A percentile compares a stretch with the other conserved stretches of the same genome.
Evolutionary conservation across 1,284 basidiomycete species (phyloP).

Genomic region (Ustilago xerochloae): DNA sequence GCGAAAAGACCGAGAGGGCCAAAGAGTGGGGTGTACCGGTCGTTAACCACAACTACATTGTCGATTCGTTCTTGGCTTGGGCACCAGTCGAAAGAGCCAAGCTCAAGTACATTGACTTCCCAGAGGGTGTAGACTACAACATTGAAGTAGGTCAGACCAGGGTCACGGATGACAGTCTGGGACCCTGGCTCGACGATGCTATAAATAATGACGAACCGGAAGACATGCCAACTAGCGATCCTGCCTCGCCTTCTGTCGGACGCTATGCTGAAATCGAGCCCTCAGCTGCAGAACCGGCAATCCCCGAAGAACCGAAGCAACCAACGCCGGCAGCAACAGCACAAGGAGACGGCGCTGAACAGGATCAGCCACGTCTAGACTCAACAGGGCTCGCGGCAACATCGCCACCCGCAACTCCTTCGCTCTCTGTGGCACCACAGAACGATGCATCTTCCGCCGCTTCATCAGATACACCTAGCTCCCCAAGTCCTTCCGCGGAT

Average conservation of each 20-base stretch:
- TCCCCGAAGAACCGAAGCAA: not conserved
- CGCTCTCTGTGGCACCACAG: slow-evolving; percentile 4
- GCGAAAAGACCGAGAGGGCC: slow-evolving; percentile 81
- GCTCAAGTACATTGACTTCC: slow-evolving; percentile 48
- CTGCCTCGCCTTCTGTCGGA: slow-evolving; percentile 1
- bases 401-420: slow-evolving; percentile 19
- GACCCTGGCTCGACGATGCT: slow-evolving; percentile 46
- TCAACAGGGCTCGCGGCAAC: slow-evolving; percentile 7
- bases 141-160: slow-evolving; percentile 25
- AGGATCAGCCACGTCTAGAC: not conserved
- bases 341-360: not conserved
- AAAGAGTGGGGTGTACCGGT: slow-evolving; percentile 82
- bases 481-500: slow-evolving; percentile 6
- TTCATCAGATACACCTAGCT: slow-evolving; percentile 27
- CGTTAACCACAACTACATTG: slow-evolving; percentile 88
- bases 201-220: slow-evolving; percentile 43
- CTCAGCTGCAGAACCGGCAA: not conserved
- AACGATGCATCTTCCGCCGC: slow-evolving; percentile 15
- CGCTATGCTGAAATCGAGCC: slow-evolving; percentile 9
- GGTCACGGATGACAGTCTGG: slow-evolving; percentile 42
- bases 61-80: slow-evolving; percentile 77
- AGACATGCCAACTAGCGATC: slow-evolving; percentile 38
- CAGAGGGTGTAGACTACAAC: slow-evolving; percentile 34
- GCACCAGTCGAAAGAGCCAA: slow-evolving; percentile 30
- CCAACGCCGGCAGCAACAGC: not conserved